Evolutionary conservation across 2,329 filamentous ascomycete species (phyloP).

Genomic region (Hypoxylon sp.): DNA sequence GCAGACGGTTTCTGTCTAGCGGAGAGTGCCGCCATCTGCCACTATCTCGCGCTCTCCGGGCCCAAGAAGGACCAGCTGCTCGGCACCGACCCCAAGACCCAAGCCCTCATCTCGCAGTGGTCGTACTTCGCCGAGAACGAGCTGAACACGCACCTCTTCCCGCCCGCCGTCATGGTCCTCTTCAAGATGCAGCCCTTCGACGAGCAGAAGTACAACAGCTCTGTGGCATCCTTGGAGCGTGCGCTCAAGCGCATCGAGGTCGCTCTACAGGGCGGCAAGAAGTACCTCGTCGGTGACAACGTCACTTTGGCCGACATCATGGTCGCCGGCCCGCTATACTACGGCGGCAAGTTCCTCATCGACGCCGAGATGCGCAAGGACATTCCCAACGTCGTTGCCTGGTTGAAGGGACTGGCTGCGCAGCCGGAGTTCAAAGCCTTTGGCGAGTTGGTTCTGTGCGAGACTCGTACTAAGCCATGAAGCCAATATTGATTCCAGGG

Average conservation of each 20-base stretch:
- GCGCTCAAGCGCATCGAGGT: conserved; percentile 51
- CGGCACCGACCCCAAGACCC: conserved; percentile 56
- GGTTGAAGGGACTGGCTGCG: conserved; percentile 50
- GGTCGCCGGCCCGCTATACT: conserved; percentile 49
- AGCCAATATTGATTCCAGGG: neutral
- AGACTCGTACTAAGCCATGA: conserved; percentile 44
- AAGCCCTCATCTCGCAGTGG: conserved; percentile 61
- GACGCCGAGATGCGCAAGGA: conserved; percentile 54
- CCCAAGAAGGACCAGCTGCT: conserved; percentile 59
- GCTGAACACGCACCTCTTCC: conserved; percentile 44
- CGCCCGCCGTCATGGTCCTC: conserved; percentile 47
- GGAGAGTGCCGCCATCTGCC: conserved; percentile 62
- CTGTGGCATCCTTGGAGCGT: conserved; percentile 44
- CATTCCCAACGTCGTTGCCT: conserved; percentile 51
- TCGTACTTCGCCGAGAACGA: conserved; percentile 57
- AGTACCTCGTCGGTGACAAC: conserved; percentile 55
- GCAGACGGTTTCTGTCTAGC: conserved; percentile 60
- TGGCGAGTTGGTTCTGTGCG: conserved; percentile 51
- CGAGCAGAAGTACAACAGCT: conserved; percentile 43
- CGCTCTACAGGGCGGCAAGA: conserved; percentile 51
- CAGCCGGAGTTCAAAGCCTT: conserved; percentile 53
- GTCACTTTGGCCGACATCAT: conserved; percentile 56
- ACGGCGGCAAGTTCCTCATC: conserved; percentile 47
- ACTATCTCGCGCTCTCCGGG: conserved; percentile 60
- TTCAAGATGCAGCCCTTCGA: conserved; percentile 50